Evolutionary conservation across 306 rosid species (phyloP).

Genomic region (Boehmeria nivea): DNA sequence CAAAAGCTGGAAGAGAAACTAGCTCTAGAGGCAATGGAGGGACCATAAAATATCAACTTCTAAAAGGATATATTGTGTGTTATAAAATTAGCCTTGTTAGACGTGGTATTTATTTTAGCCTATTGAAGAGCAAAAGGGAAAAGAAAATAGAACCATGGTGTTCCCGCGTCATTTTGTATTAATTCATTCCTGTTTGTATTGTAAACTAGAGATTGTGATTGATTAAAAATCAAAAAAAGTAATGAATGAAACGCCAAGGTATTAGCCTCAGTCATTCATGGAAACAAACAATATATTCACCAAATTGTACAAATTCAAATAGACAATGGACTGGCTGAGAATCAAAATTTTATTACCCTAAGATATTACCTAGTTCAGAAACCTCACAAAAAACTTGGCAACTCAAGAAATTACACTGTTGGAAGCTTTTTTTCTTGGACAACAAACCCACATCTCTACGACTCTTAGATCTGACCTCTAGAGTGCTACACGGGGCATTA

Average conservation of each 20-base stretch:
- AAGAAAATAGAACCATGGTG: conserved; percentile 5
- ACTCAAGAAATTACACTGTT: conserved; percentile 10
- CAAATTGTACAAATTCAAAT: conserved; percentile 14
- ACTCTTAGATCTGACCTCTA: conserved; percentile 33
- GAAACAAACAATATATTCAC: conserved; percentile 9
- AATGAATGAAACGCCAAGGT: too few species aligned
- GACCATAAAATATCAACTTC: conserved; percentile 28
- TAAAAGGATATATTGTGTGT: not conserved
- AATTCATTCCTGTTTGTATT: not conserved
- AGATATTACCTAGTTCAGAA: conserved; percentile 16
- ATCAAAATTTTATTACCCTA: conserved; percentile 8
- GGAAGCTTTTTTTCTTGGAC: conserved; percentile 20
- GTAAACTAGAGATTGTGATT: not conserved
- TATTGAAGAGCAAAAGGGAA: not conserved
- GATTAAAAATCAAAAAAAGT: conserved; percentile 6
- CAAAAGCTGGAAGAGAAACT: conserved; percentile 32
- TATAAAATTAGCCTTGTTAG: not conserved
- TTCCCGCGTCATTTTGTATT: conserved; percentile 16
- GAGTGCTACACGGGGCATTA: conserved; percentile 18
- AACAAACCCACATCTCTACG: conserved; percentile 15
- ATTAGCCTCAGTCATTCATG: conserved; percentile 3
- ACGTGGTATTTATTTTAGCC: not conserved
- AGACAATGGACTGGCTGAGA: conserved; percentile 9
- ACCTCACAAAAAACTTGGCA: conserved; percentile 13
- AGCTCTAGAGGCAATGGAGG: conserved; percentile 40